Evolutionary conservation across 768 basidiomycete genomes (phyloP).

Genomic region (Leccinum barrowsii): DNA sequence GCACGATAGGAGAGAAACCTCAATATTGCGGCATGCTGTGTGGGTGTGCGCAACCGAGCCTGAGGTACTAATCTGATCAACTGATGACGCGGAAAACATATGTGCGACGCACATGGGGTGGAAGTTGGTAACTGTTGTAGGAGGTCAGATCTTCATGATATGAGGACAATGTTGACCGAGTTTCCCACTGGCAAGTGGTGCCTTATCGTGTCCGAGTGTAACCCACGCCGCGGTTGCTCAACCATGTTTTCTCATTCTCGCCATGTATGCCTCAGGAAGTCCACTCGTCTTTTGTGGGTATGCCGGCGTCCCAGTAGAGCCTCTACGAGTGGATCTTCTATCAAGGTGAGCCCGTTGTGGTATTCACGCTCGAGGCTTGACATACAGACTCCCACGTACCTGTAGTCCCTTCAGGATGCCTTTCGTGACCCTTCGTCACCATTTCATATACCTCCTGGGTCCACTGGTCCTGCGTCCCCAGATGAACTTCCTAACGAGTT

Average conservation of each 20-base stretch:
- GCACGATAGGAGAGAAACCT: too few relatives aligned
- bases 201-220: neutral
- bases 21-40: too few relatives aligned
- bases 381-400: neutral
- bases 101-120: too few relatives aligned
- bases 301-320: neutral
- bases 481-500: slow-evolving; percentile 35
- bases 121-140: too few relatives aligned
- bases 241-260: slow-evolving; percentile 9
- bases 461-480: slow-evolving; percentile 56
- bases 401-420: slow-evolving; percentile 55
- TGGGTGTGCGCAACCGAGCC: too few relatives aligned
- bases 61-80: too few relatives aligned
- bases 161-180: too few relatives aligned
- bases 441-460: slow-evolving; percentile 60
- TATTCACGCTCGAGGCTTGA: neutral
- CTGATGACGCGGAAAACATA: too few relatives aligned
- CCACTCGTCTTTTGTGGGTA: slow-evolving; percentile 3
- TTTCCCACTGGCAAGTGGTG: too few relatives aligned
- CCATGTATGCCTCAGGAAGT: neutral
- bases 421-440: slow-evolving; percentile 64
- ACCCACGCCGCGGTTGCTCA: neutral
- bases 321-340: slow-evolving; percentile 22
- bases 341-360: slow-evolving; percentile 19
- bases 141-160: too few relatives aligned